Evolutionary conservation across 2,329 filamentous ascomycete species (phyloP), one percentile per base, ranked within the genome.

Genomic region (Aspergillus ibericus): DNA sequence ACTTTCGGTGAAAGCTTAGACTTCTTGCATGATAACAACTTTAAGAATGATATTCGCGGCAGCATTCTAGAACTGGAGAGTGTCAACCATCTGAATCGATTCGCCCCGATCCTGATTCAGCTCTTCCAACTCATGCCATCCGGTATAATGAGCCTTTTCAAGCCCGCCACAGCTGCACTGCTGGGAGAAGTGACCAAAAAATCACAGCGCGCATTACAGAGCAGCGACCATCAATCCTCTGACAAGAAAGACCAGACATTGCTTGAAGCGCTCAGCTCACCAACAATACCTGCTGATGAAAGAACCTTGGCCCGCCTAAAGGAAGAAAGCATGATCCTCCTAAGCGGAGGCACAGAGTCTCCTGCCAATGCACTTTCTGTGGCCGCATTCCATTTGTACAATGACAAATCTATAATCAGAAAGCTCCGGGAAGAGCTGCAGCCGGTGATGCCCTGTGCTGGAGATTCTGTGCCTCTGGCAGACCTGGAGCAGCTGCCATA

Each of bases 401-500:
- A 25, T 8, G 63, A 70, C 8, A 16, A 55, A 0, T 22, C 32
- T 8, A 55, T 72, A 3, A 48, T 63, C 38, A 35, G 18, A 0
- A 67, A 62, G 51, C 53, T 75, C 13, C 66, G 68, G 4, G 56
- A 64, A 10, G 73, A 77, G 29, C 56, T 76, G 27, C 59, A 60
- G 22, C 46, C 59, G 3, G 65, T 70, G 3, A 67, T 75, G 62
- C 72, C 70, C 0, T 64, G 62, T 9, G 63, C 68, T 5, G 56
- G 63, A 0, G 54, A 55, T 20, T 49, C 53, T 4, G 59, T 70
- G 6, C 63, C 64, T 1, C 72, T 70, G 68, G 66, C 62, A 4
- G 57, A 70, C 20, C 64, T 79, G 8, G 72, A 81, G 61, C 65
- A 74, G 48, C 65, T 80, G 10, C 75, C 78, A 0, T 81, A 78